Conservation (phyloP, 2,329 filamentous ascomycete genomes). For the Fusarium praegraminearum region DNA sequence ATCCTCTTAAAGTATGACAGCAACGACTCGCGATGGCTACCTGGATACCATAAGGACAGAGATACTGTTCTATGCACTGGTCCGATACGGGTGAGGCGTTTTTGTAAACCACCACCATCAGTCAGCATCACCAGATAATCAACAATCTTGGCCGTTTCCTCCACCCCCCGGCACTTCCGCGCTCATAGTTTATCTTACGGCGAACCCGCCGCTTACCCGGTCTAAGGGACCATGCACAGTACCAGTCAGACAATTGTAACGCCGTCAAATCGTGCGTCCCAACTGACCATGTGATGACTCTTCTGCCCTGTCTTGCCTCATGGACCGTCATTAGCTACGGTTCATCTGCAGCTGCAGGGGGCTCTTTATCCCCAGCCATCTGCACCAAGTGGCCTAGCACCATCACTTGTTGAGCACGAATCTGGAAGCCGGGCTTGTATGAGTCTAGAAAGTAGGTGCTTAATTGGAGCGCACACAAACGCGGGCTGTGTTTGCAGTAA, state of each 20-base stretch:
- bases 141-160: conserved; percentile 25
- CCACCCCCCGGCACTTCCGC: conserved; percentile 28
- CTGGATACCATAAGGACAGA: neutral
- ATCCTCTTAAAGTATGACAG: conserved; percentile 34
- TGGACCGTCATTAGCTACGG: conserved; percentile 41
- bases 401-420: conserved; percentile 33
- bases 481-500: conserved; percentile 2
- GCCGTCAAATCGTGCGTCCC: conserved; percentile 34
- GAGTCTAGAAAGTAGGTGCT: conserved; percentile 21
- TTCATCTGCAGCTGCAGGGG: conserved; percentile 38
- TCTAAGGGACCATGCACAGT: conserved; percentile 14
- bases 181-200: conserved; percentile 8
- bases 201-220: conserved; percentile 16
- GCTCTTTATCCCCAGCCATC: conserved; percentile 46
- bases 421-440: conserved; percentile 42
- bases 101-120: conserved; percentile 33
- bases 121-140: conserved; percentile 34
- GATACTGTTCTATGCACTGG: neutral
- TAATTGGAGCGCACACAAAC: conserved; percentile 40
- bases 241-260: conserved; percentile 40
- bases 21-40: conserved; percentile 5
- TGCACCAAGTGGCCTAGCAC: conserved; percentile 43
- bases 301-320: conserved; percentile 25
- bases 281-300: conserved; percentile 45
- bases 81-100: neutral